Evolutionary conservation across 345 rosid genomes (phyloP).

Genomic region (Bruguiera gymnorhiza): DNA sequence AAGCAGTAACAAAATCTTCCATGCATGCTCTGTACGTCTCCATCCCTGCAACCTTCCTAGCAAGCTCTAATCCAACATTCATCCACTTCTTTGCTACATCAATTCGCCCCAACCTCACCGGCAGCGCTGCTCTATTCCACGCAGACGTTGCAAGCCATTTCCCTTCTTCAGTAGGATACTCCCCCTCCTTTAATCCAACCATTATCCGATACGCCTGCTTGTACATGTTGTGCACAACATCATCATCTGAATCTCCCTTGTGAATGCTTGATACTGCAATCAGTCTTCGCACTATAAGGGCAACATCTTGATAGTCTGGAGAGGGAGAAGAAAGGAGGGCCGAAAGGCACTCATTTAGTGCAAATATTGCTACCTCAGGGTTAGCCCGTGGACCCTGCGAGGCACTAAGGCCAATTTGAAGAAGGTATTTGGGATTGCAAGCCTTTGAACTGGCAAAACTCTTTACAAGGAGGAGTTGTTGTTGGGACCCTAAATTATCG

Average conservation of each 20-base stretch:
- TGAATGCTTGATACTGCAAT: conserved; percentile 58
- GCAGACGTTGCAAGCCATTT: conserved; percentile 97
- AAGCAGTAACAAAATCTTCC: conserved; percentile 65
- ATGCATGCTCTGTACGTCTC: conserved; percentile 74
- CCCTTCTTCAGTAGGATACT: conserved; percentile 83
- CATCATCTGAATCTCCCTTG: conserved; percentile 67
- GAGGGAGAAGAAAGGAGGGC: conserved; percentile 58
- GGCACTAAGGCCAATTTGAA: conserved; percentile 71
- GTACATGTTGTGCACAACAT: conserved; percentile 56
- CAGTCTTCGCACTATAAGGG: conserved; percentile 64
- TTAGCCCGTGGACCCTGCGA: conserved; percentile 62
- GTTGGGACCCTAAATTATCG: conserved; percentile 47
- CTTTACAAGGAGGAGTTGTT: conserved; percentile 49
- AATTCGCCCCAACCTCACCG: conserved; percentile 60
- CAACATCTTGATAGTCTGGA: conserved; percentile 62
- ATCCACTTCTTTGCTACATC: conserved; percentile 77
- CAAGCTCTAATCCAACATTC: conserved; percentile 61
- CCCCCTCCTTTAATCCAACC: conserved; percentile 84
- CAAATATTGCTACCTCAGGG: conserved; percentile 66
- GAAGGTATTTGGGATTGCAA: conserved; percentile 62
- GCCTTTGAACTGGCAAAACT: conserved; percentile 67
- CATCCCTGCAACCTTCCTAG: conserved; percentile 66
- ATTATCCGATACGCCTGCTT: conserved; percentile 81
- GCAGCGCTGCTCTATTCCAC: conserved; percentile 85
- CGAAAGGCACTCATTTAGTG: conserved; percentile 70